Percentiles rank a stretch among this genome's conserved stretches.
Conservation (phyloP, 306 rosid species). For the Rubus parviflorus region DNA sequence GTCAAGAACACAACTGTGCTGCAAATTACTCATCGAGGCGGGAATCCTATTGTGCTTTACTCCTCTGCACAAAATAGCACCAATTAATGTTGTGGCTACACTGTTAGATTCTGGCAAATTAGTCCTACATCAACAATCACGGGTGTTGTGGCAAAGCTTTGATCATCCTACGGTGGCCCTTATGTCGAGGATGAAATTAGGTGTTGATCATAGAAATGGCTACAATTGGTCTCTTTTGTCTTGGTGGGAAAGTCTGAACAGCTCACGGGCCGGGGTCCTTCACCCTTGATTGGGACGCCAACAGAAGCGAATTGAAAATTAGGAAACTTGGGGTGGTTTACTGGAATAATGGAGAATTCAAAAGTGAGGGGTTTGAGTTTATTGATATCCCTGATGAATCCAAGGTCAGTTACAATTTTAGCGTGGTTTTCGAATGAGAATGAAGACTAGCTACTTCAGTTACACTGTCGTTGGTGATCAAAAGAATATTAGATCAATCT, state of each 20-base stretch:
- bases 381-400: background rate
- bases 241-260: background rate
- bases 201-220: background rate
- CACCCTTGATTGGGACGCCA: background rate
- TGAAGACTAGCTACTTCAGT: background rate
- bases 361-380: background rate
- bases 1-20: background rate
- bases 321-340: background rate
- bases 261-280: background rate
- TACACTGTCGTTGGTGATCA: background rate
- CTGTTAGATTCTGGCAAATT: background rate
- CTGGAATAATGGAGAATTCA: background rate
- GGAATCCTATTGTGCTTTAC: background rate
- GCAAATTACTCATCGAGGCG: background rate
- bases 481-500: background rate
- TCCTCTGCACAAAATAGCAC: background rate
- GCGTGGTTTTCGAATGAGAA: background rate
- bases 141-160: constrained; percentile 15
- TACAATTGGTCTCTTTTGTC: background rate
- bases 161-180: constrained; percentile 5
- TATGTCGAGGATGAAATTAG: constrained; percentile 9
- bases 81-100: background rate
- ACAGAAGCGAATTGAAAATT: background rate
- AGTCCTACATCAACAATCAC: background rate
- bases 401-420: background rate